Base-by-base conservation (phyloP, 164 flowering plant species). In the Vitis vinifera region DNA sequence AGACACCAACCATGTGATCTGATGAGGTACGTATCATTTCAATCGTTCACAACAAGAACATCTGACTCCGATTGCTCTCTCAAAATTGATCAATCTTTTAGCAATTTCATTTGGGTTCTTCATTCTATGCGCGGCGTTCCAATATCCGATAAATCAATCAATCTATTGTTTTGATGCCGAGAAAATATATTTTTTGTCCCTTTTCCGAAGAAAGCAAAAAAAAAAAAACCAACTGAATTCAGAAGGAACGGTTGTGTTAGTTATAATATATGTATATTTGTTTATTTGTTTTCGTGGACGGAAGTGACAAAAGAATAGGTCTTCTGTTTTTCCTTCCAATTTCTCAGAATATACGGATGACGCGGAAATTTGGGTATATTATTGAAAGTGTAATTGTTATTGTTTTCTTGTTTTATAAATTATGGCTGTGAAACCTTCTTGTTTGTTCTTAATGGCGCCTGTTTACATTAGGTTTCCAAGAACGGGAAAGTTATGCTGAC, bases 11-110 rank as follows among this genome's bases (percentile, higher is more conserved):
- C 49, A 14, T n/a, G 11, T 55, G 62, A 74, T 74, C 73, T 59
- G 69, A 69, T 65, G 55, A 69, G 77, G 73, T 61, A 55, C 16
- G 44, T 48, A 16, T 48, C 37, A 16, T 49, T 47, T 29, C 3
- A 14, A 9, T 23, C 8, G 0, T 27, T 51, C 17, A 19, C 51
- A 51, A 12, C 57, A 65, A 2, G 3, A 30, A 51, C 57, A 9
- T 51, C 55, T 3, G 52, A 51, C 14, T 30, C 7, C 10, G n/a
- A 65, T 51, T 29, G 9, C 12, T 44, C 10, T 57, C 8, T 15
- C 44, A 10, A 53, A 53, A 53, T 53, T 53, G 1, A 53, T 1
- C 44, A 19, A 61, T 14, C 64, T 61, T 30, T 1, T 29, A 31
- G 16, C 12, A 61, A n/a, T 61, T 61, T 0, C 15, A 61, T 15